Percentiles rank a stretch among this genome's conserved stretches.
These are phyloP conservation scores for Botryotinia narcissicola DNA, from an alignment of 2,329 filamentous ascomycete genomes.

Conservation along the genomic window DNA sequence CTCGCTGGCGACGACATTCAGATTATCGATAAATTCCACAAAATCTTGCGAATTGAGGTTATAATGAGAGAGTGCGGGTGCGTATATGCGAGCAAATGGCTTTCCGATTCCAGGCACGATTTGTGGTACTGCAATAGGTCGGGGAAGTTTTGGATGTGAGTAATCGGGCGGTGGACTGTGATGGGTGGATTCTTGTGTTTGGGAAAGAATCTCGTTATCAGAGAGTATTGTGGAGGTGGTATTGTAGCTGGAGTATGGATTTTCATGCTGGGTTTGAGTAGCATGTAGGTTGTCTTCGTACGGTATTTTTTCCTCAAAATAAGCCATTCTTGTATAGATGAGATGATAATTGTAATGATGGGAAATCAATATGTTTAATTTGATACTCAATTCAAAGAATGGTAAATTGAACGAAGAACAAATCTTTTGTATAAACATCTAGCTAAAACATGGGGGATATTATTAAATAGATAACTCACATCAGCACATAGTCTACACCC, in stretches of 20 bases:
- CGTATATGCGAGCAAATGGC: not conserved
- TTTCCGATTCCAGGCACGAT: not conserved
- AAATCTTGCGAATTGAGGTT: not conserved
- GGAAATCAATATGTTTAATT: not conserved
- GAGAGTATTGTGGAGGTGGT: not conserved
- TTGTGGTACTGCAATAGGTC: not conserved
- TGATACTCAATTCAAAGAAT: not conserved
- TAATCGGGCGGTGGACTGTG: not conserved
- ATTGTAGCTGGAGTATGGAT: not conserved
- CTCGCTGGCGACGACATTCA: constrained; percentile 40
- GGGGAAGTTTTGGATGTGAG: not conserved
- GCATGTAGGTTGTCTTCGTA: not conserved
- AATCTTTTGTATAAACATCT: accelerated
- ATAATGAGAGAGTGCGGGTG: not conserved
- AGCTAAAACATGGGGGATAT: not conserved
- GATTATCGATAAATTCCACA: constrained; percentile 39
- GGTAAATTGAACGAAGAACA: not conserved
- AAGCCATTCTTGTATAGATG: not conserved
- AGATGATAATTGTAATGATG: not conserved
- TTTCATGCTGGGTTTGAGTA: not conserved
- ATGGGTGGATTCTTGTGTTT: not conserved
- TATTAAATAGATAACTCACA: not conserved
- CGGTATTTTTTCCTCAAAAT: not conserved
- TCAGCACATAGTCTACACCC: not conserved
- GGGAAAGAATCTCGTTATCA: not conserved